Conservation (phyloP, 2,329 filamentous ascomycete genomes). For the Aspergillus sp. region DNA sequence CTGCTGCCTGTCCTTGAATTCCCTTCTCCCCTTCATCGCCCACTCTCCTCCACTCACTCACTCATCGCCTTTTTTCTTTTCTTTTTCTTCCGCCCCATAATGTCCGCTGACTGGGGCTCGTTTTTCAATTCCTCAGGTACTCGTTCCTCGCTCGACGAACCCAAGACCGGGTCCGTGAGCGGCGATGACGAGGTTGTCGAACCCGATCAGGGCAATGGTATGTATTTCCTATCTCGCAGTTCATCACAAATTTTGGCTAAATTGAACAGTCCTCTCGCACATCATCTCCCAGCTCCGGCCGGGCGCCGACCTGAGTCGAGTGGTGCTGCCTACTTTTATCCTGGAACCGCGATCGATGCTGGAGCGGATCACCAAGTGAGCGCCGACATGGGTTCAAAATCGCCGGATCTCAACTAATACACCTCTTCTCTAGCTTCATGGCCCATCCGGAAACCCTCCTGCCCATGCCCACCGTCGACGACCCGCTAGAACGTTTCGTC, state of each 20-base stretch:
- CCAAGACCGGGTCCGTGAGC: slow-evolving; percentile 36
- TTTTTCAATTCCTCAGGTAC: slow-evolving; percentile 35
- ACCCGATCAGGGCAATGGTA: slow-evolving; percentile 91
- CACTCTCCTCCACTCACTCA: background rate
- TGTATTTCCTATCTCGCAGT: slow-evolving; percentile 28
- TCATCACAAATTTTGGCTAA: background rate
- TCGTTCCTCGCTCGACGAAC: slow-evolving; percentile 60
- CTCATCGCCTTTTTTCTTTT: background rate
- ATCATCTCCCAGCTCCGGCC: slow-evolving; percentile 97
- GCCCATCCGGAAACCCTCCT: slow-evolving; percentile 95
- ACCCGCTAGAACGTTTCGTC: slow-evolving; percentile 85
- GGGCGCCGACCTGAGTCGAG: slow-evolving; percentile 89
- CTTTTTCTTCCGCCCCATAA: slow-evolving; percentile 10
- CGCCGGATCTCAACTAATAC: slow-evolving; percentile 19
- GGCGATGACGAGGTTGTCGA: slow-evolving; percentile 81
- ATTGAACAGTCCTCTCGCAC: slow-evolving; percentile 75
- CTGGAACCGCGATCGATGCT: slow-evolving; percentile 97
- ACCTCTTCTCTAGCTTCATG: slow-evolving; percentile 76
- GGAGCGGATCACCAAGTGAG: slow-evolving; percentile 94
- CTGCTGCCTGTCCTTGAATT: slow-evolving; percentile 1
- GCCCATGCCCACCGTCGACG: slow-evolving; percentile 80
- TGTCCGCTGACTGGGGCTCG: slow-evolving; percentile 29
- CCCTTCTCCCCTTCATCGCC: slow-evolving; percentile 7
- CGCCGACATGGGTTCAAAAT: background rate
- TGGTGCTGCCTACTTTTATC: slow-evolving; percentile 95